Evolutionary conservation across 768 basidiomycete genomes (phyloP), one percentile per base, ranked within the genome.

Genomic region (Candolleomyces eurysporus): DNA sequence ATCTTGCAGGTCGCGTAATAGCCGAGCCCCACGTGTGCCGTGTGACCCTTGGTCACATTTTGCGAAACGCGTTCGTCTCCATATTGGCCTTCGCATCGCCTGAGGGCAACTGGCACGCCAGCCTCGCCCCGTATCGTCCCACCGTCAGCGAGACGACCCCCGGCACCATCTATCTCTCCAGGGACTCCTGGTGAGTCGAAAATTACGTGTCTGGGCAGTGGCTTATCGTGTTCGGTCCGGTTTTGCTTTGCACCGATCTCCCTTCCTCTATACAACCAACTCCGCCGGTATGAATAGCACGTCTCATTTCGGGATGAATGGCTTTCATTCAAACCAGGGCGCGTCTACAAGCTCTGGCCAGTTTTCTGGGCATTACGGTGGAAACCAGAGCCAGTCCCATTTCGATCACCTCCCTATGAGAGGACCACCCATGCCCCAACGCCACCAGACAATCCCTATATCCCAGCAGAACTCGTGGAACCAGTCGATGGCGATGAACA

Each of bases 301-400:
- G 42, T 56, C 65, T 55, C 63, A 62, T 51, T 65, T 65, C 60
- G 62, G 60, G 54, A 68, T 71, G 67, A 73, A 76, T 57, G 74
- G 72, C 43, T 76, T 65, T 62, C 69, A 67, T 58, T 64, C 68
- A 32, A 70, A 67, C 60, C 71, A 67, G 64, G 50, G 65, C 63
- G 67, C 76, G 63, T 75, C 75, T 22, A 75, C 76, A 46, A 77
- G 74, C 64, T 70, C 78, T 59, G 68, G 48, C 36, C 64, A 31
- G 52, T 63, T 48, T 69, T 63, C 22, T 65, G 68, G 50, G 16
- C 58, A 51, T 31, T 17, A 46, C 32, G 58, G 61, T 45, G 59
- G 63, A 30, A 68, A 61, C 49, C 70, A 67, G 30, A 69, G 67
- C 42, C 57, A 62, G 3, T 69, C 62, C 21, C 62, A 71, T 64